Evolutionary conservation across 1,139 yeast species (phyloP).

Genomic region (Wickerhamomyces sp.): DNA sequence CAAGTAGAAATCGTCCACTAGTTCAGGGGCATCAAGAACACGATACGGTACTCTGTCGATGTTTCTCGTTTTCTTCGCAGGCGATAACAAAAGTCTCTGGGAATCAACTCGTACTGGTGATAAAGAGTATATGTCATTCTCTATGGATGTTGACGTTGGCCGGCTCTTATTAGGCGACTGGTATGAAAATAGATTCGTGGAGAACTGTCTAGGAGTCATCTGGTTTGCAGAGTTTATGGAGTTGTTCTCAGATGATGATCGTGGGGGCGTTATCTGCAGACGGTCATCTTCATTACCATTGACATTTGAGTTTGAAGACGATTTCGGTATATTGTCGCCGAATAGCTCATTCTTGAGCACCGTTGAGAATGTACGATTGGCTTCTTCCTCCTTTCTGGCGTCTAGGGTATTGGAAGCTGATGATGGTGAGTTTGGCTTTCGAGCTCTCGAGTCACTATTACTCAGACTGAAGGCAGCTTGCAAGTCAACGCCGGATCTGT

Average conservation of each 20-base stretch:
- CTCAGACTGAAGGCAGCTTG: constrained; percentile 81
- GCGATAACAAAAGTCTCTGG: constrained; percentile 72
- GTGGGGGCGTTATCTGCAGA: constrained; percentile 19
- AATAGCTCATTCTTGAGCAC: constrained; percentile 86
- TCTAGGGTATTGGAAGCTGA: constrained; percentile 59
- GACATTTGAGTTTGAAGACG: constrained; percentile 6
- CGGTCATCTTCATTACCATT: constrained; percentile 8
- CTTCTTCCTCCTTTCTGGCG: constrained; percentile 68
- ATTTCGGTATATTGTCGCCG: constrained; percentile 58
- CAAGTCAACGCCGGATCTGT: constrained; percentile 76
- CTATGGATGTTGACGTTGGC: constrained; percentile 52
- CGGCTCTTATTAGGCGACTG: constrained; percentile 63
- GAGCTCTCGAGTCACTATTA: constrained; percentile 33
- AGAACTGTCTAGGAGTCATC: constrained; percentile 44
- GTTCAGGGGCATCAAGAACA: constrained; percentile 93
- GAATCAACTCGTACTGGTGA: constrained; percentile 91
- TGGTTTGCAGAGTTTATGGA: constrained; percentile 10
- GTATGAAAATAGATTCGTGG: constrained; percentile 65
- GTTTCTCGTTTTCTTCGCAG: constrained; percentile 72
- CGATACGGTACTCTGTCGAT: constrained; percentile 87
- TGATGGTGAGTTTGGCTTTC: constrained; percentile 20
- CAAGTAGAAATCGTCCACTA: constrained; percentile 89
- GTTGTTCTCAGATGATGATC: constrained; percentile 12
- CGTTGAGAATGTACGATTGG: constrained; percentile 81
- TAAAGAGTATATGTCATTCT: constrained; percentile 70